A percentile compares a stretch with the other conserved stretches of the same genome.
phyloP scores from a whole-genome alignment of 805 yeast genomes.

The Starmerella sp. region DNA sequence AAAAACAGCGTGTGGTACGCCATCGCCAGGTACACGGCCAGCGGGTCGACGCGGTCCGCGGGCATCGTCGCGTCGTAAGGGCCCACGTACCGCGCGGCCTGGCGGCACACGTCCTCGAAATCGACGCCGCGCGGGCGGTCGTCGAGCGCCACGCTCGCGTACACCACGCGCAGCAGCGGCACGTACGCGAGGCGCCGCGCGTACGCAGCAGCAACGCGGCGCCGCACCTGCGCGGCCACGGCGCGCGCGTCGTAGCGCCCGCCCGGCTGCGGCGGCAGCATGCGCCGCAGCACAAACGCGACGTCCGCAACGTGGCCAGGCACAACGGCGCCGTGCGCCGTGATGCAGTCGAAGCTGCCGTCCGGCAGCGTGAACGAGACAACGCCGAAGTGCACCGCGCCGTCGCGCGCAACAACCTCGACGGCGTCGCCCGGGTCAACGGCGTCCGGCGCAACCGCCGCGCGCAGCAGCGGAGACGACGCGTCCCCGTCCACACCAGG shows the following conservation, averaged over 20 bases:
- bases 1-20: conserved; percentile 13
- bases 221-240: not conserved
- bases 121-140: conserved; percentile 14
- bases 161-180: conserved; percentile 10
- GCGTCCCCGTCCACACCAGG: no score
- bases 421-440: conserved; percentile 21
- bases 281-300: conserved; percentile 11
- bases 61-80: not conserved
- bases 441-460: conserved; percentile 6
- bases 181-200: not conserved
- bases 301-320: conserved; percentile 8
- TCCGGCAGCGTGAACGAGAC: conserved; percentile 18
- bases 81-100: not conserved
- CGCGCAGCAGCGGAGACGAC: not conserved
- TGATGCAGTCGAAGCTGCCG: conserved; percentile 15
- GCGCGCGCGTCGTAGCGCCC: not conserved
- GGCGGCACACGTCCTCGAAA: conserved; percentile 9
- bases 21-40: conserved; percentile 15
- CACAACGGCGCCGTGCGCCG: conserved; percentile 2
- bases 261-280: conserved; percentile 3
- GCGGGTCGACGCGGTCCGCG: not conserved
- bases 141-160: conserved; percentile 6
- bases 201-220: not conserved
- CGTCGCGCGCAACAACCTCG: conserved; percentile 12
- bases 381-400: conserved; percentile 14